Conservation (phyloP, 2,329 filamentous ascomycete species). For the Diaporthe nobilis region DNA sequence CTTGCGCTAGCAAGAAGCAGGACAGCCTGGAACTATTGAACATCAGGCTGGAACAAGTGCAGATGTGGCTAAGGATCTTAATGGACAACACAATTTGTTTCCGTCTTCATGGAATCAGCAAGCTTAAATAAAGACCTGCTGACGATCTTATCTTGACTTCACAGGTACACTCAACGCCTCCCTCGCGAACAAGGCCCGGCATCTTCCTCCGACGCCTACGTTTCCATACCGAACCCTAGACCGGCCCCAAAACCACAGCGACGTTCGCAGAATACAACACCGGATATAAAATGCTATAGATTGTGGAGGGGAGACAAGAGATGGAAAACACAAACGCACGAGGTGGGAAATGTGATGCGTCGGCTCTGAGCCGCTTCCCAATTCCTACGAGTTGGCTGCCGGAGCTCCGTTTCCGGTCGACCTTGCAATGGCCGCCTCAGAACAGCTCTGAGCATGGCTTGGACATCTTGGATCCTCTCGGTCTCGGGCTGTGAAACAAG, state of each 20-base stretch:
- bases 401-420: not conserved
- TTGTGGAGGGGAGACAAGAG: not conserved
- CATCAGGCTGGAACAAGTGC: too few relatives aligned
- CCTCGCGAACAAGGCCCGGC: not conserved
- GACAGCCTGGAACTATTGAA: not conserved
- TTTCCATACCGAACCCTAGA: not conserved
- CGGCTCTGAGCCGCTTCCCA: not conserved
- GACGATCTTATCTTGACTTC: too few relatives aligned
- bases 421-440: not conserved
- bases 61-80: too few relatives aligned
- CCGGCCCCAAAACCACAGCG: too few relatives aligned
- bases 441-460: not conserved
- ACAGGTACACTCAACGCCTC: not conserved
- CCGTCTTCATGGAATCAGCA: too few relatives aligned
- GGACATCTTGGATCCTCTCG: not conserved
- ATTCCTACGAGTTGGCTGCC: too few relatives aligned
- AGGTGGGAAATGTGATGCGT: not conserved
- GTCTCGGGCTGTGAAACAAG: not conserved
- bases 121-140: not conserved
- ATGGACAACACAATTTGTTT: not conserved
- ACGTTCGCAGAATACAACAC: not conserved
- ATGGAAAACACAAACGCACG: not conserved
- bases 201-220: not conserved
- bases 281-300: not conserved
- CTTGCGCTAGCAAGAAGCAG: not conserved